phyloP scores from a whole-genome alignment of 2,329 filamentous ascomycete genomes.

The Amesomyces nigricolor region DNA sequence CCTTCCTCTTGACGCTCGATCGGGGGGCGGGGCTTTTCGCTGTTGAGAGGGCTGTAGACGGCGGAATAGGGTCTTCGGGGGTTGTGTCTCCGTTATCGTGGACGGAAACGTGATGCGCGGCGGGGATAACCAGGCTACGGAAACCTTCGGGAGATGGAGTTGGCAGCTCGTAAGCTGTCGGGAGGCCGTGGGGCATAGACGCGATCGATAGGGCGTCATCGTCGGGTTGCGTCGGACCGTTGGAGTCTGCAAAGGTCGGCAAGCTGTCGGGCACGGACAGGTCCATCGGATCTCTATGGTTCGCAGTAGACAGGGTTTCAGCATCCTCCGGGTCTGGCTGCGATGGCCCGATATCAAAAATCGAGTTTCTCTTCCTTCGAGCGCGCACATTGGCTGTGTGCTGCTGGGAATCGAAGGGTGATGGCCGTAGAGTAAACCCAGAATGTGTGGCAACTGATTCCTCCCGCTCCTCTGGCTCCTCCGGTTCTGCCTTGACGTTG shows the following conservation, averaged over 20 bases:
- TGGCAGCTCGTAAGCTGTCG: not conserved
- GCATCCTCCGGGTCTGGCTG: no score
- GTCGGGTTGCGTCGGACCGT: not conserved
- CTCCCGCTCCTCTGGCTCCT: no score
- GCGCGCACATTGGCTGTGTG: not conserved
- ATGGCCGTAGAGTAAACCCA: not conserved
- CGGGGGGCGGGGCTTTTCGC: not conserved
- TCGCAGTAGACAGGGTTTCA: no score
- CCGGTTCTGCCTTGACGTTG: no score
- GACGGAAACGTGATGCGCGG: not conserved
- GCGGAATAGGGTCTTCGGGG: not conserved
- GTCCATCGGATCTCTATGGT: no score
- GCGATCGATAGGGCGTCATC: not conserved
- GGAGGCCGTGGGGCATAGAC: not conserved
- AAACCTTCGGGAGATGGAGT: no score
- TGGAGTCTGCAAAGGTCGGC: not conserved
- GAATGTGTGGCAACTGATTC: no score
- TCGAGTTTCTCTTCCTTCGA: no score
- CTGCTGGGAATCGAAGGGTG: not conserved
- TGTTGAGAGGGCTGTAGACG: not conserved
- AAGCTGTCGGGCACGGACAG: no score
- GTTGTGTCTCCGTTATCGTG: not conserved
- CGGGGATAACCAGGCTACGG: no score
- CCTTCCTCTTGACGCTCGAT: conserved; percentile 12
- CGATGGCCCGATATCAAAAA: no score